phyloP scores from a whole-genome alignment of 75 land plant species.

The Larix kaempferi region DNA sequence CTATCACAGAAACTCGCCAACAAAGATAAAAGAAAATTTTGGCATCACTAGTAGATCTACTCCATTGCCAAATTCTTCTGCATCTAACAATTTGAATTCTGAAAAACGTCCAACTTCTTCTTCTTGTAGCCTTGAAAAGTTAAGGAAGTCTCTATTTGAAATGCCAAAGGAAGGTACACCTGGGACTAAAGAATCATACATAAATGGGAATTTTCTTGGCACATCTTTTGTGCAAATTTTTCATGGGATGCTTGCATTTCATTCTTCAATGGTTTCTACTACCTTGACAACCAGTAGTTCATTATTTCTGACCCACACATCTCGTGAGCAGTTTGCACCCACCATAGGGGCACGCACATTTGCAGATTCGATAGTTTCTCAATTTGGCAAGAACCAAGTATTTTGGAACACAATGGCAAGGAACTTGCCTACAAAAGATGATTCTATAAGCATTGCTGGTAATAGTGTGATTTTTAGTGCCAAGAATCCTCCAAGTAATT shows the following conservation, averaged over 20 bases:
- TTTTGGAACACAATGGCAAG: not conserved
- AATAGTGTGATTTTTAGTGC: not conserved
- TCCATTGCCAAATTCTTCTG: slow-evolving; percentile 5
- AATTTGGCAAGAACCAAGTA: not conserved
- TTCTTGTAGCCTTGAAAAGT: not conserved
- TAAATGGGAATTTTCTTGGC: not conserved
- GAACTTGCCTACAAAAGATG: not conserved
- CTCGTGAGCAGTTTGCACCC: not conserved
- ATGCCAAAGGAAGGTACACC: not conserved
- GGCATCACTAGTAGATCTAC: not conserved
- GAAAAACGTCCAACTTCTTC: not conserved
- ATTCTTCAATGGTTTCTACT: not conserved
- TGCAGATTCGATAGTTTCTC: not conserved
- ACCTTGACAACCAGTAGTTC: not conserved
- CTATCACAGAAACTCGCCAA: not conserved
- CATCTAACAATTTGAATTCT: not conserved
- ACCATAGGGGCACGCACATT: not conserved
- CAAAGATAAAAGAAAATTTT: not conserved
- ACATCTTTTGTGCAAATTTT: not conserved
- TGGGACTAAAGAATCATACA: not conserved
- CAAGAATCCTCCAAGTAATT: slow-evolving; percentile 3
- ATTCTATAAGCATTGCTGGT: not conserved
- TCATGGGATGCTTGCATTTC: not conserved
- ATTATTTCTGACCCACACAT: not conserved
- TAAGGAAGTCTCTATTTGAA: not conserved